Evolutionary conservation across 768 basidiomycete genomes (phyloP).

Genomic region (Termitomyces eurrhizus): DNA sequence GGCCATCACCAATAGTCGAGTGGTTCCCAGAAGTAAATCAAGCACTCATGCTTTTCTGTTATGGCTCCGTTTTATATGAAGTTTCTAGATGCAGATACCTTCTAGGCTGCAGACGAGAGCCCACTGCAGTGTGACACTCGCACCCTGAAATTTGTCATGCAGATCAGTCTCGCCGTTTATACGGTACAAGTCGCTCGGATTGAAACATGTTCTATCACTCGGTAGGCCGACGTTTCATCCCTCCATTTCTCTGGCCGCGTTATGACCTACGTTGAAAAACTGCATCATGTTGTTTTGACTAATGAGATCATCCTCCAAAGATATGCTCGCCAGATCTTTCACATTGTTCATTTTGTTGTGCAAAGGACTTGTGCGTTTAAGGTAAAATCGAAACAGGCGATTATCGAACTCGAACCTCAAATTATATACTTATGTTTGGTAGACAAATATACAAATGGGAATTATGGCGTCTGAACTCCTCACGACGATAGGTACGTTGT

Average conservation of each 20-base stretch:
- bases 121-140: too few species aligned
- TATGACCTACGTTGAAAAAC: background rate
- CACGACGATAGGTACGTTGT: slow-evolving; percentile 51
- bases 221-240: background rate
- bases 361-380: background rate
- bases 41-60: too few species aligned
- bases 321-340: background rate
- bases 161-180: too few species aligned
- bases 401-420: background rate
- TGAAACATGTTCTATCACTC: too few species aligned
- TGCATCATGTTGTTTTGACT: background rate
- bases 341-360: background rate
- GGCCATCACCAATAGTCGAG: too few species aligned
- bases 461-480: slow-evolving; percentile 25
- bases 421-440: background rate
- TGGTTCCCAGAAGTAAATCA: too few species aligned
- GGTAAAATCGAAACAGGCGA: background rate
- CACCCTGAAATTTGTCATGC: too few species aligned
- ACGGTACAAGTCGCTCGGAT: too few species aligned
- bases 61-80: too few species aligned
- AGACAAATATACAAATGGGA: slow-evolving; percentile 4
- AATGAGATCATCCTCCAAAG: background rate
- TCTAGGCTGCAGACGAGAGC: too few species aligned
- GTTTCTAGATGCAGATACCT: too few species aligned
- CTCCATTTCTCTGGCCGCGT: too few species aligned